Base-by-base conservation (phyloP, 148 eudicot species). In the Chenopodium quinoa region DNA sequence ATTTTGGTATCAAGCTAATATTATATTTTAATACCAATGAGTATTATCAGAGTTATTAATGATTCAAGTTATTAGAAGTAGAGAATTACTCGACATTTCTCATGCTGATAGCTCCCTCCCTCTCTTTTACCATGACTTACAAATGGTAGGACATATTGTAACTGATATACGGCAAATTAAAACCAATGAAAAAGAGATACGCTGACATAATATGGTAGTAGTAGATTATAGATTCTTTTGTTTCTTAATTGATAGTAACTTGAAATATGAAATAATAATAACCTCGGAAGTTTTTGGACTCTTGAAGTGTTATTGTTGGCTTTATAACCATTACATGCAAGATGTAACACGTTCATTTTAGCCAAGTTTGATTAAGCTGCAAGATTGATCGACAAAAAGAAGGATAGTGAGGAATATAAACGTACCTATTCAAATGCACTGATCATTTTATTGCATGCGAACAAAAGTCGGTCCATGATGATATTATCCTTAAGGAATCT, bases 401-500 rank as follows among this genome's bases (percentile, higher is more conserved):
- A 31, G 62, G 62, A 56, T 56, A 13, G 17, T 56, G 22, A 14
- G 7, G 62, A 25, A 27, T 27, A 67, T 32, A 16, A 69, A 1
- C 27, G 27, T 27, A 27, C 11, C 22, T 50, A 13, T 50, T 50
- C 54, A 11, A 50, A 29, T 46, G 47, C 11, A 25, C 13, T 17
- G 11, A 47, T 50, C 31, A 13, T 58, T 58, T 58, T 58, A 4
- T 58, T 58, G 7, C 6, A 14, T 58, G 29, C 64, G n/a, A 37
- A 20, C 8, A 74, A 71, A 40, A 40, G 5, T 40, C 44, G 44
- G 44, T 40, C 44, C 77, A 23, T 3, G 47, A 63, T 48, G 25
- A 23, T 22, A 3, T 56, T 56, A 56, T 56, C 62, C 81, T 76
- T 54, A 73, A 77, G 84, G 86, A 77, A 87, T 84, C 86, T 44